A percentile compares a stretch with the other conserved stretches of the same genome.
These are phyloP conservation scores for Clavispora asparagi DNA, from an alignment of 805 yeast genomes.

Conservation along the genomic window DNA sequence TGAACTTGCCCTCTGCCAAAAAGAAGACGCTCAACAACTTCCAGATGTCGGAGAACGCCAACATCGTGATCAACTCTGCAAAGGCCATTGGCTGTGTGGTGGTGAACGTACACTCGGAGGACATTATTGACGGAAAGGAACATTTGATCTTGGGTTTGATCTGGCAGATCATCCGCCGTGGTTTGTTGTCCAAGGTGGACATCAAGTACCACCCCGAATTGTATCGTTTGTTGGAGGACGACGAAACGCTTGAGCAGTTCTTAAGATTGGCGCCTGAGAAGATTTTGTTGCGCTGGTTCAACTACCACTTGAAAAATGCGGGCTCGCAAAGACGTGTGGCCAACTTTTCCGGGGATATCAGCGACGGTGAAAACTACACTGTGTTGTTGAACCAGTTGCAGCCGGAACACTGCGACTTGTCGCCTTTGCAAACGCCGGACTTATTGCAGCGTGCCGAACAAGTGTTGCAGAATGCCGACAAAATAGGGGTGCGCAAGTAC, in stretches of 20 bases:
- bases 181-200: slow-evolving; percentile 89
- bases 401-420: slow-evolving; percentile 74
- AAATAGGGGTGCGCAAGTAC: slow-evolving; percentile 87
- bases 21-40: slow-evolving; percentile 84
- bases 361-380: slow-evolving; percentile 95
- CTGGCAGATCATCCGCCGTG: slow-evolving; percentile 98
- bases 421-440: slow-evolving; percentile 77
- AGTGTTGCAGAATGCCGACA: slow-evolving; percentile 81
- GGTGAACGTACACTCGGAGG: slow-evolving; percentile 95
- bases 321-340: slow-evolving; percentile 80
- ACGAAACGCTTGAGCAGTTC: slow-evolving; percentile 95
- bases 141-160: slow-evolving; percentile 86
- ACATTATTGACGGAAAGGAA: slow-evolving; percentile 89
- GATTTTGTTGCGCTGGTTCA: slow-evolving; percentile 94
- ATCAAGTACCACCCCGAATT: slow-evolving; percentile 95
- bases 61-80: slow-evolving; percentile 96
- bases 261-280: slow-evolving; percentile 97
- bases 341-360: slow-evolving; percentile 82
- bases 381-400: slow-evolving; percentile 82
- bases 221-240: slow-evolving; percentile 90
- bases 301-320: slow-evolving; percentile 91
- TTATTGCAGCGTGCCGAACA: slow-evolving; percentile 80
- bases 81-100: slow-evolving; percentile 98
- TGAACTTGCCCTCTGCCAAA: slow-evolving; percentile 73
- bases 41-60: slow-evolving; percentile 95